Conservation (phyloP, 345 rosid genomes). For the Rhodamnia argentea region DNA sequence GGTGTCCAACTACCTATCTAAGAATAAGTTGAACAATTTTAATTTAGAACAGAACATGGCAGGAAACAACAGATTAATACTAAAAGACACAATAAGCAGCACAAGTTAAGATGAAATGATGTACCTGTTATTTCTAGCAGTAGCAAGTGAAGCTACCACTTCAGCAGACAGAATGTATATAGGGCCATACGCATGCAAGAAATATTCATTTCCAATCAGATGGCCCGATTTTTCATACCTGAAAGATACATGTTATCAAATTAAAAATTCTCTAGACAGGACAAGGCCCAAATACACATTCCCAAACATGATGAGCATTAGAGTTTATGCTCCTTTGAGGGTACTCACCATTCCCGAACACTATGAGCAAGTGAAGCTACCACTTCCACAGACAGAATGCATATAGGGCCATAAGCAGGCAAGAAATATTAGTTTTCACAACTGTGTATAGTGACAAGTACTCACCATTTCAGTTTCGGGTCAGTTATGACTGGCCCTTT, state of each 20-base stretch:
- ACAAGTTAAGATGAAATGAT: background rate
- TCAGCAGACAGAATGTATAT: constrained; percentile 63
- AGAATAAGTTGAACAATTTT: background rate
- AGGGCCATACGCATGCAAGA: constrained; percentile 78
- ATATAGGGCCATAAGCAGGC: no score
- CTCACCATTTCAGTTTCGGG: constrained; percentile 65
- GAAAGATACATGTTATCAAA: background rate
- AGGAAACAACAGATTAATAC: background rate
- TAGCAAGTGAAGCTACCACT: constrained; percentile 59
- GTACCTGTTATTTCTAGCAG: constrained; percentile 65
- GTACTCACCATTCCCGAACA: no score
- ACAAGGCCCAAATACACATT: background rate
- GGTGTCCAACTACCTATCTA: background rate
- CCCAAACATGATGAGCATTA: background rate
- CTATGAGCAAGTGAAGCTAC: no score
- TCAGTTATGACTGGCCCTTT: constrained; percentile 81
- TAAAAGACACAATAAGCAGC: background rate
- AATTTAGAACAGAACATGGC: background rate
- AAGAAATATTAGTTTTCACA: background rate
- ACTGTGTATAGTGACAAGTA: background rate
- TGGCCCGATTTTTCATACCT: constrained; percentile 80
- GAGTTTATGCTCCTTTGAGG: no score
- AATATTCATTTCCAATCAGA: constrained; percentile 72
- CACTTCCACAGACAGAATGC: no score
- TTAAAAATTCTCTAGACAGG: background rate